Base-by-base conservation (phyloP, 2,329 filamentous ascomycete species). In the Cladosporium sp. region DNA sequence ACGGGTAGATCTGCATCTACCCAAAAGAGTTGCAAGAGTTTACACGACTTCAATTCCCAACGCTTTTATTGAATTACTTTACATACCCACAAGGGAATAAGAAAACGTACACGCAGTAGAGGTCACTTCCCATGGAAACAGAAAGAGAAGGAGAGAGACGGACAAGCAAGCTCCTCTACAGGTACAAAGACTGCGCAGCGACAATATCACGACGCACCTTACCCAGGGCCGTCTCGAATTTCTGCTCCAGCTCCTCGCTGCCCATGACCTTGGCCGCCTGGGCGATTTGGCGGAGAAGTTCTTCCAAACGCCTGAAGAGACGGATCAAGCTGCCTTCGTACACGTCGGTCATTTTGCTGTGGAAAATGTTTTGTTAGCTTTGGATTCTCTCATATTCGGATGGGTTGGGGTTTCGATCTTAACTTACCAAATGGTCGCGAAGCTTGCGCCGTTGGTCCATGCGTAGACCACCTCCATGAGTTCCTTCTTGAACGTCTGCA, bases 261-360 rank as follows among this genome's bases (percentile, higher is more conserved):
- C 93, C 93, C 93, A 98, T 98, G 55, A 96, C 92, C 73, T 96
- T 97, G 57, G 88, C 82, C 19, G 92, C 93, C 72, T 97, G 88
- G 13, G 86, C 92, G 80, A 97, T 95, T 70, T 98, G 93, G 58
- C 93, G 82, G 30, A 98, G 76, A 51, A 96, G 77, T 72, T 98
- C 93, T 70, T 98, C 93, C 27, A 98, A 77, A 16, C 93, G 87
- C 49, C 93, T 86, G 82, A 98, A 98, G 33, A 96, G 83, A 42
- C 93, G 89, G 61, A 98, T 97, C 54, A 98, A 75, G 52, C 89
- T 96, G 53, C 93, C 93, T 73, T 98, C 93, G 70, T 96, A 98
- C 22, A 92, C 88, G 62, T 96, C 92, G 22, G 93, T 97, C 91
- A 98, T 96, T 88, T 95, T 95, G 72, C 92, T 95, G 56, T 7